Conservation (phyloP, 2,329 filamentous ascomycete species). For the Trematosphaeria pertusa region DNA sequence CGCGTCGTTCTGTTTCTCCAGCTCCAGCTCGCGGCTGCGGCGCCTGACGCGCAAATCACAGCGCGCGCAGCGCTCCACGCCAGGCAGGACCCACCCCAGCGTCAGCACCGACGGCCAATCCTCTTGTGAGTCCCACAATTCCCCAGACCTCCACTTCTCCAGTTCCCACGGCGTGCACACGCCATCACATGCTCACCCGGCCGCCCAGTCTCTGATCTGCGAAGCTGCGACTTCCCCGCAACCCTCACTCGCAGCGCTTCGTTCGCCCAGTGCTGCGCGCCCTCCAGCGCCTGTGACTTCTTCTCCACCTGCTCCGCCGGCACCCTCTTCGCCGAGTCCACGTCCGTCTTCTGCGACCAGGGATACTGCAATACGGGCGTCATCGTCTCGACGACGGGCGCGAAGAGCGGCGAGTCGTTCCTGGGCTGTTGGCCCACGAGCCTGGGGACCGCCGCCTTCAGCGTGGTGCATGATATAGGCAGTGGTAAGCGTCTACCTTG, state of each 20-base stretch:
- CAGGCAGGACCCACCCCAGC: slow-evolving; percentile 26
- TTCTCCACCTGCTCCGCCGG: slow-evolving; percentile 29
- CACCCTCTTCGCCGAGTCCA: slow-evolving; percentile 23
- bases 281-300: slow-evolving; percentile 23
- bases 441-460: slow-evolving; percentile 19
- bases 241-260: slow-evolving; percentile 27
- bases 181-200: background rate
- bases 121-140: slow-evolving; percentile 20
- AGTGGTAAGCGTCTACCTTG: slow-evolving; percentile 2
- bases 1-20: too few relatives aligned
- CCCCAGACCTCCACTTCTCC: background rate
- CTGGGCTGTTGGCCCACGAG: slow-evolving; percentile 34
- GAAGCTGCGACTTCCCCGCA: slow-evolving; percentile 32
- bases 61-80: slow-evolving; percentile 24
- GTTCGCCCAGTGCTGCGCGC: slow-evolving; percentile 31
- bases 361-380: slow-evolving; percentile 34
- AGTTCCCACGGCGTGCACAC: background rate
- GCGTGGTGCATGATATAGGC: slow-evolving; percentile 12
- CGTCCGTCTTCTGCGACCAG: slow-evolving; percentile 29
- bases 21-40: slow-evolving; percentile 16
- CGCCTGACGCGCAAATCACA: slow-evolving; percentile 28
- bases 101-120: slow-evolving; percentile 23
- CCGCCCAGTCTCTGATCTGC: slow-evolving; percentile 23
- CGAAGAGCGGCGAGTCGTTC: slow-evolving; percentile 20
- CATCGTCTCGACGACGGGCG: slow-evolving; percentile 26